Conservation (phyloP, 2,329 filamentous ascomycete genomes). For the Aureobasidium musti region DNA sequence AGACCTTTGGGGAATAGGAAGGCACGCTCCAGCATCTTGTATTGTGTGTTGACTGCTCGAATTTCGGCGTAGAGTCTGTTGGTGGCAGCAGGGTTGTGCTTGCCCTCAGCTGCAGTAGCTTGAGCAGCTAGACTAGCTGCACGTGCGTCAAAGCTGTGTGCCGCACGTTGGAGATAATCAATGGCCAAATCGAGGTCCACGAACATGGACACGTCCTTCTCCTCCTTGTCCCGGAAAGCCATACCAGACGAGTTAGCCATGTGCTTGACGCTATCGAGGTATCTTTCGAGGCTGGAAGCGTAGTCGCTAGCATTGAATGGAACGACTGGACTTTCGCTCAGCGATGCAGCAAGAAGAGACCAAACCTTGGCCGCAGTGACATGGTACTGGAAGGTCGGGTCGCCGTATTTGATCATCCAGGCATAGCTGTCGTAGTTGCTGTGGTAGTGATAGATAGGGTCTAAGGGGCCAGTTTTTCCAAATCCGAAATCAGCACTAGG, state of each 20-base stretch:
- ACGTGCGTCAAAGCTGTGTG: slow-evolving; percentile 55
- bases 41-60: slow-evolving; percentile 70
- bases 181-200: slow-evolving; percentile 53
- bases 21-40: slow-evolving; percentile 78
- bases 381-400: slow-evolving; percentile 63
- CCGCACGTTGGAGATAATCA: slow-evolving; percentile 50
- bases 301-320: slow-evolving; percentile 53
- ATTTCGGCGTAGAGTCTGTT: slow-evolving; percentile 46
- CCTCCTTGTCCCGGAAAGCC: slow-evolving; percentile 34
- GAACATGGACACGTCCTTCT: slow-evolving; percentile 45
- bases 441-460: slow-evolving; percentile 73
- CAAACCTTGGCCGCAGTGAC: slow-evolving; percentile 51
- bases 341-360: slow-evolving; percentile 49
- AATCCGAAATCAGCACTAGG: slow-evolving; percentile 54
- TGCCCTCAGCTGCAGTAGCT: slow-evolving; percentile 56
- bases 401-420: slow-evolving; percentile 81
- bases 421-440: slow-evolving; percentile 80
- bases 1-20: slow-evolving; percentile 77
- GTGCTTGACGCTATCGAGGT: slow-evolving; percentile 47
- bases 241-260: slow-evolving; percentile 26
- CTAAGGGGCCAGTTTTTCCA: slow-evolving; percentile 36
- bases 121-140: slow-evolving; percentile 52
- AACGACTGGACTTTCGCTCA: slow-evolving; percentile 52
- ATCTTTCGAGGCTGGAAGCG: slow-evolving; percentile 45
- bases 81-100: slow-evolving; percentile 45